Conservation (phyloP, 2,329 filamentous ascomycete genomes). For the Aspergillus persii region DNA sequence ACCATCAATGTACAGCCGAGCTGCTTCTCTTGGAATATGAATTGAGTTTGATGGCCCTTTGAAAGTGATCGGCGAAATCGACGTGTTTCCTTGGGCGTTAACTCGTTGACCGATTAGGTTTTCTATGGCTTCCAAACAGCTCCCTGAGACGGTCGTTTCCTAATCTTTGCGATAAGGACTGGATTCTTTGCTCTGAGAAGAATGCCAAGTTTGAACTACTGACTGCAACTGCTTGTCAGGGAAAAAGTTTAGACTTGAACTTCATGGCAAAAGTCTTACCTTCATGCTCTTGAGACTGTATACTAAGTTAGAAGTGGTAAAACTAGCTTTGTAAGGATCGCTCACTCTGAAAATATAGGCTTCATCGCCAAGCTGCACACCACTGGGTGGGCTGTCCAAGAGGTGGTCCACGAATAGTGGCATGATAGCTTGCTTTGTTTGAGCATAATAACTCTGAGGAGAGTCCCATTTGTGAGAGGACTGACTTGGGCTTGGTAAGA, state of each 20-base stretch:
- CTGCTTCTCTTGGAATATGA: conserved; percentile 41
- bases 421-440: neutral
- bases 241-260: neutral
- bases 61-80: conserved; percentile 40
- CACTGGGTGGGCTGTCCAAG: neutral
- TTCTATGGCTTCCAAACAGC: neutral
- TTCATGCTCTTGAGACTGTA: neutral
- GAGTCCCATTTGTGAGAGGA: neutral
- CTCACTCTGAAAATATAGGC: conserved; percentile 10
- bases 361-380: neutral
- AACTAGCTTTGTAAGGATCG: neutral
- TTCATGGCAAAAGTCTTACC: neutral
- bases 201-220: conserved; percentile 35
- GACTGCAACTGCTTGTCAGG: conserved; percentile 17
- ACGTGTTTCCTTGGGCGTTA: neutral
- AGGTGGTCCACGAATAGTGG: neutral
- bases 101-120: neutral
- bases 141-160: conserved; percentile 23
- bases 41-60: conserved; percentile 22
- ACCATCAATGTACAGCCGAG: conserved; percentile 24
- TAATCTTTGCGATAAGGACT: conserved; percentile 25
- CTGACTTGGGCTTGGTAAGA: neutral
- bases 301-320: neutral
- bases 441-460: neutral
- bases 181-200: conserved; percentile 35